A percentile compares a stretch with the other conserved stretches of the same genome.
Conservation (phyloP, 2,329 filamentous ascomycete genomes). For the Pyricularia sp. region DNA sequence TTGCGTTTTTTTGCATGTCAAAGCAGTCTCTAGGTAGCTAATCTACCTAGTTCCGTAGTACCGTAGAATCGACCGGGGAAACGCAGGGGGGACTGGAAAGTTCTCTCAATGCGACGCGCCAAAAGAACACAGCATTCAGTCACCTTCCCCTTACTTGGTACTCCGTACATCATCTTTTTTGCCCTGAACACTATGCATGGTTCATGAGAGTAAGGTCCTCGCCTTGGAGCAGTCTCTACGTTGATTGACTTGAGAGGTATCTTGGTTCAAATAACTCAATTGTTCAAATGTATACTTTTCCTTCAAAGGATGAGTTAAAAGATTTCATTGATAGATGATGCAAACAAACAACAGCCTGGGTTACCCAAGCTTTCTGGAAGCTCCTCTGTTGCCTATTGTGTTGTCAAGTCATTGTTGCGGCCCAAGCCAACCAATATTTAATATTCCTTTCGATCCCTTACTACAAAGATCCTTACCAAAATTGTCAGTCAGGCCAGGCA, state of each 20-base stretch:
- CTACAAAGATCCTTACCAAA: neutral
- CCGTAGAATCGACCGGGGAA: neutral
- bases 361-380: neutral
- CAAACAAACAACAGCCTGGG: neutral
- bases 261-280: no score
- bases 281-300: neutral
- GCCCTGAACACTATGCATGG: no score
- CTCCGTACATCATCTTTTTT: no score
- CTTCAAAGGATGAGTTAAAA: neutral
- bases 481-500: no score
- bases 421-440: neutral
- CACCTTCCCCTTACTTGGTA: no score
- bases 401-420: neutral
- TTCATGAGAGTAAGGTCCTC: no score
- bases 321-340: neutral
- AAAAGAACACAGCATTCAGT: no score
- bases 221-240: no score
- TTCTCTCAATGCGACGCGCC: no score
- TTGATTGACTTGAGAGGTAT: no score
- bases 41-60: neutral
- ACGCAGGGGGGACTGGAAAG: no score
- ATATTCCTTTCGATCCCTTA: neutral
- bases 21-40: neutral
- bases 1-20: neutral
- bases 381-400: neutral